A percentile compares a stretch with the other conserved stretches of the same genome.
phyloP scores from a whole-genome alignment of 2,329 filamentous ascomycete species.

The Scortechinia acanthostroma region DNA sequence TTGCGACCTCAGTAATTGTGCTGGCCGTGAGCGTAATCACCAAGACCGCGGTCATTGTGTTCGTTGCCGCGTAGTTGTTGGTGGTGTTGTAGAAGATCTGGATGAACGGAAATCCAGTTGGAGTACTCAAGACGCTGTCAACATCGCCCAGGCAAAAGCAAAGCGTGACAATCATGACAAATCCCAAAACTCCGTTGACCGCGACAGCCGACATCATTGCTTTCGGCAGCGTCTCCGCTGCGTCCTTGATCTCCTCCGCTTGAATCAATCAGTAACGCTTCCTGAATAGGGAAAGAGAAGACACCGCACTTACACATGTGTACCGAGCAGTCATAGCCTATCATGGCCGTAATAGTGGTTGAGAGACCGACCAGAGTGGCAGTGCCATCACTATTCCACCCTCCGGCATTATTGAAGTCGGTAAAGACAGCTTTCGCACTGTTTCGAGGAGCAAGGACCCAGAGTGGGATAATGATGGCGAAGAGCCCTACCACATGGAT shows the following conservation, averaged over 20 bases:
- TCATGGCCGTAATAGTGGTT: constrained; percentile 15
- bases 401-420: constrained; percentile 13
- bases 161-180: constrained; percentile 31
- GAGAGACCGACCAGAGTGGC: constrained; percentile 19
- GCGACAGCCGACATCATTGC: constrained; percentile 24
- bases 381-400: constrained; percentile 15
- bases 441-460: constrained; percentile 13
- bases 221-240: constrained; percentile 23
- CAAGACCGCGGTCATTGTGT: constrained; percentile 19
- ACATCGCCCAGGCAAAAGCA: constrained; percentile 31
- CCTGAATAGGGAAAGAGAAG: background rate
- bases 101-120: constrained; percentile 31
- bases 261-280: background rate
- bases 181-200: constrained; percentile 26
- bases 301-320: constrained; percentile 1
- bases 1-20: background rate
- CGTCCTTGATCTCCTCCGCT: constrained; percentile 11
- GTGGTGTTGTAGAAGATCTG: constrained; percentile 31
- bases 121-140: constrained; percentile 18
- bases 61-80: constrained; percentile 21
- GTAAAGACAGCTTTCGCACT: constrained; percentile 15
- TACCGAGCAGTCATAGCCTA: constrained; percentile 4
- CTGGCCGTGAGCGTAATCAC: background rate
- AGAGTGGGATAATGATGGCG: constrained; percentile 15
- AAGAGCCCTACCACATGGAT: constrained; percentile 27